Base-by-base conservation (phyloP, 1,284 basidiomycete species). In the Ceratobasidium sp. region DNA sequence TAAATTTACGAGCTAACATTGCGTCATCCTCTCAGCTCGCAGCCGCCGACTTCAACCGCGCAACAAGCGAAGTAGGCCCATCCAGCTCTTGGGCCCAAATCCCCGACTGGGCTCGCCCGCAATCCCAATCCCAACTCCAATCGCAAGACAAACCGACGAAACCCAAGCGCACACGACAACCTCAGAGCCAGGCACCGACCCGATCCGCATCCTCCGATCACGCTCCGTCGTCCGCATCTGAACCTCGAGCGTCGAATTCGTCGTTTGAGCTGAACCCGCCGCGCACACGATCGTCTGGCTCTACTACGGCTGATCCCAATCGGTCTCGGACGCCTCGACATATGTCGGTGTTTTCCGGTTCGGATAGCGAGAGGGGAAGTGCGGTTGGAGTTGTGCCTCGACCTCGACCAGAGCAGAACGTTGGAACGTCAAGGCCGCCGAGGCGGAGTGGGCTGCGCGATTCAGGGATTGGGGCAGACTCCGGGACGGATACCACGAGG, bases 31-130 rank as follows among this genome's bases (percentile, higher is more conserved):
- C 33, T 1, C n/a, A 51, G 58, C 40, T 75, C 23, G 60, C 60
- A 4, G 20, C 71, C n/a, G 40, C 71, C 4, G 71, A 75, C 23
- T 75, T 75, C 46, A 75, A 75, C 33, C 71, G 71, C 13, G 71
- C 71, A 7, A 75, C 71, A 53, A 75, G 60, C 71, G 71, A 75
- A 23, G 60, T 75, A 1, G 51, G 40, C 40, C 40, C 71, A 3
- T 75, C 71, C 5, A 75, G 71, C 49, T 64, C 71, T 26, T 75
- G 71, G 71, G 58, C 71, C 26, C 71, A 75, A 18, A 46, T 75
- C 13, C 71, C 71, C 15, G 71, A 75, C 23, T 75, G 71, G 71
- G 71, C 71, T 49, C 40, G 71, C 23, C 71, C 70, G 6, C 70
- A 73, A 49, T 56, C 69, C 5, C 69, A 72, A 72, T n/a, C 64